Evolutionary conservation across 2,329 filamentous ascomycete genomes (phyloP), one percentile per base, ranked within the genome.

Genomic region (Fusarium kyushuense): DNA sequence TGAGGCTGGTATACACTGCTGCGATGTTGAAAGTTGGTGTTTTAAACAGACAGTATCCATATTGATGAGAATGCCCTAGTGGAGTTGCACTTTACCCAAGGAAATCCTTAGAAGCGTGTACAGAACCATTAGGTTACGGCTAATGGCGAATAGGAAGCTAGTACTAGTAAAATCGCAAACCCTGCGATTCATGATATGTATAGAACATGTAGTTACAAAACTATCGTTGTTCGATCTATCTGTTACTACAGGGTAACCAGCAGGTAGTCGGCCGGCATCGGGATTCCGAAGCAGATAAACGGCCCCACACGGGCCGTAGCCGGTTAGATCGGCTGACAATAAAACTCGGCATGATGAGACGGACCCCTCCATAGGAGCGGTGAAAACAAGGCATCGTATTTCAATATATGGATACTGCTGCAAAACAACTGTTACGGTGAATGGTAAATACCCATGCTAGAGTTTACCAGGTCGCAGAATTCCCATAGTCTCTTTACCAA

Each of bases 301-400:
- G 47, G 47, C 47, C 47, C 47, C 47, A 51, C 47, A 27, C 47
- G 47, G 47, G 47, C 47, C 47, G 47, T 27, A 6, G 21, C 47
- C 32, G 33, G 17, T 9, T 19, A 25, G n/a, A 51, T 51, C 5
- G 9, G 13, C 11, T 51, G 47, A 51, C 47, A 51, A 51, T 51
- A 51, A 51, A 51, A 19, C 14, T 19, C 14, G 47, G n/a, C 47
- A 51, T 38, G 47, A 40, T 17, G 5, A 14, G 10, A 40, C n/a
- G 27, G 32, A 21, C 32, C 25, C n/a, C 21, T 25, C 21, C 8
- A 41, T 41, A 16, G 19, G 12, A 41, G 38, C 38, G 21, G 38
- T 41, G 38, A 41, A 19, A 49, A n/a, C 25, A 27, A 25, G 17
- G 41, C 25, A 29, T 43, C 19, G 25, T 13, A 8, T 29, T 14